Conservation (phyloP, 345 rosid genomes). For the Abelmoschus esculentus region DNA sequence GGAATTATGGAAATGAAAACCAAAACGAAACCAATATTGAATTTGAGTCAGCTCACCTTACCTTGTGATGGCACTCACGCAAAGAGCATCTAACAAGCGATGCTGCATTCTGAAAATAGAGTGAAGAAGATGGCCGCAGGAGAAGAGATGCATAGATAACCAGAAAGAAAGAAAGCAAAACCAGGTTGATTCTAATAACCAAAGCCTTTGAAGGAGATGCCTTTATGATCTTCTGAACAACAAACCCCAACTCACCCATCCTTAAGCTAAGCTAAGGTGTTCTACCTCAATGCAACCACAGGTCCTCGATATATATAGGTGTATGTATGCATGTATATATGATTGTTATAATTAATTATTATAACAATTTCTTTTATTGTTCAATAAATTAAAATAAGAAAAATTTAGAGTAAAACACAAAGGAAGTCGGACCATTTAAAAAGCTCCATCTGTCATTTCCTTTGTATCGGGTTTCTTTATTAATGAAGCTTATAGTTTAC, state of each 20-base stretch:
- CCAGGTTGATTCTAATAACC: slow-evolving; percentile 53
- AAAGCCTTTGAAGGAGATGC: slow-evolving; percentile 53
- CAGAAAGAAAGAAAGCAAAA: slow-evolving; percentile 56
- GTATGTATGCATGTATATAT: slow-evolving; percentile 7
- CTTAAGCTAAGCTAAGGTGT: neutral
- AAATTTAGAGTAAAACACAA: slow-evolving; percentile 18
- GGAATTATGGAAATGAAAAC: neutral
- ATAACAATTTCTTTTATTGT: slow-evolving; percentile 1
- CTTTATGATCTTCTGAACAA: slow-evolving; percentile 41
- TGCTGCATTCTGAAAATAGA: slow-evolving; percentile 49
- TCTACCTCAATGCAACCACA: slow-evolving; percentile 9
- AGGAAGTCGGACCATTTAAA: slow-evolving; percentile 24
- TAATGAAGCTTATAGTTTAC: neutral
- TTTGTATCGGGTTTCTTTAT: slow-evolving; percentile 20
- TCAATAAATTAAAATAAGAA: neutral
- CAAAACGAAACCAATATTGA: neutral
- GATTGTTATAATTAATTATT: neutral
- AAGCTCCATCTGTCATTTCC: slow-evolving; percentile 39
- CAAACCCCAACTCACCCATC: slow-evolving; percentile 33
- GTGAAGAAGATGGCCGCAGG: slow-evolving; percentile 61
- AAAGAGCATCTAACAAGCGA: slow-evolving; percentile 67
- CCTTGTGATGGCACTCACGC: slow-evolving; percentile 82
- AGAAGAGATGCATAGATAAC: slow-evolving; percentile 46
- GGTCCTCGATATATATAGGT: slow-evolving; percentile 3
- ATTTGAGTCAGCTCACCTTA: slow-evolving; percentile 55